Evolutionary conservation across 2,329 filamentous ascomycete genomes (phyloP).

Genomic region (Alternaria viburni): DNA sequence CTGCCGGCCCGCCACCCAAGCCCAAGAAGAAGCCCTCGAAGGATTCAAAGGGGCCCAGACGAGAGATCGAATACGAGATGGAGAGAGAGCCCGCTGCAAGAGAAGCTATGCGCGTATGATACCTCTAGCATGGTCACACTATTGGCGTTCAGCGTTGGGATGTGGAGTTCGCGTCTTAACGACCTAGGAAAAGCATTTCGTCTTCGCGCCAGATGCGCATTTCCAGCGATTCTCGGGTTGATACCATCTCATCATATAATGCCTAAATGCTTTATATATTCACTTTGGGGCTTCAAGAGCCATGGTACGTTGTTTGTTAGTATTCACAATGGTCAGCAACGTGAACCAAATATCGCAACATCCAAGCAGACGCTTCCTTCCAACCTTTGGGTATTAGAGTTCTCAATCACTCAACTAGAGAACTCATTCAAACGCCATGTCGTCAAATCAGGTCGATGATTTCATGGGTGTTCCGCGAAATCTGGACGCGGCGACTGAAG

Average conservation of each 20-base stretch:
- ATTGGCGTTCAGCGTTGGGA: slow-evolving; percentile 22
- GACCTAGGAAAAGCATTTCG: background rate
- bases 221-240: background rate
- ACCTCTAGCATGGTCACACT: slow-evolving; percentile 15
- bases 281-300: background rate
- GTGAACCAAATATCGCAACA: background rate
- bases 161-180: slow-evolving; percentile 12
- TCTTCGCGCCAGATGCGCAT: background rate
- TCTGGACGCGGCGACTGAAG: background rate
- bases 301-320: background rate
- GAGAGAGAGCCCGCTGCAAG: slow-evolving; percentile 63
- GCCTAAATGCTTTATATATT: background rate
- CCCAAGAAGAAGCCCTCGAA: slow-evolving; percentile 62
- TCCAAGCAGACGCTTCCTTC: background rate
- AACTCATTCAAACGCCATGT: background rate
- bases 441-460: background rate
- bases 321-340: background rate
- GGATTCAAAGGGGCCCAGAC: slow-evolving; percentile 62
- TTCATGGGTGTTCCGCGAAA: background rate
- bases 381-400: no score
- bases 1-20: slow-evolving; percentile 57
- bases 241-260: background rate
- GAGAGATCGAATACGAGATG: slow-evolving; percentile 80
- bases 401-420: background rate
- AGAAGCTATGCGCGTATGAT: slow-evolving; percentile 42